phyloP scores from a whole-genome alignment of 1,139 yeast genomes.

The Geotrichum reessii region DNA sequence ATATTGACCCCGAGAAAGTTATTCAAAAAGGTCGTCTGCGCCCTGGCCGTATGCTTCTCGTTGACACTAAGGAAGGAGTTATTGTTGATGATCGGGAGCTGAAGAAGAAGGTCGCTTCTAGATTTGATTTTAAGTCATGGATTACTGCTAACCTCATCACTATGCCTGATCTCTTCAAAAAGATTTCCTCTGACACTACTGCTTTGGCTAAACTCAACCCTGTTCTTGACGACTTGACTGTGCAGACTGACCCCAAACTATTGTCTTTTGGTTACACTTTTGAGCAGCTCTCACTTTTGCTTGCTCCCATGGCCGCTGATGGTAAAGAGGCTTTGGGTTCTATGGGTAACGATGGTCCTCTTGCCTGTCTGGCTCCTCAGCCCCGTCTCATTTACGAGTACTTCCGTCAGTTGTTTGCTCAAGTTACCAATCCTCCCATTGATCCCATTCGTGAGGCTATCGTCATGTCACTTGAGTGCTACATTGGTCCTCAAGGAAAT shows the following conservation, averaged over 20 bases:
- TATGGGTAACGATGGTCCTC: constrained; percentile 98
- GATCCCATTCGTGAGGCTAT: constrained; percentile 96
- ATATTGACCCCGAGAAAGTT: constrained; percentile 75
- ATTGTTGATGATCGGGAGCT: constrained; percentile 90
- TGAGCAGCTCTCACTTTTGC: constrained; percentile 76
- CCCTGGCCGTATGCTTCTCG: constrained; percentile 94
- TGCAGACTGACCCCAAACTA: constrained; percentile 77
- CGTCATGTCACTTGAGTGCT: constrained; percentile 96
- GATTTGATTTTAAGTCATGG: constrained; percentile 94
- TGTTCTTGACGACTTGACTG: constrained; percentile 37
- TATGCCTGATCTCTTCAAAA: constrained; percentile 64
- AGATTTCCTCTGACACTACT: constrained; percentile 49
- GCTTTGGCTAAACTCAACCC: constrained; percentile 33
- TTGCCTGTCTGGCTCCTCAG: constrained; percentile 91
- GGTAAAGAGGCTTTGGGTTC: constrained; percentile 96
- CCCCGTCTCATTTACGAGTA: constrained; percentile 88
- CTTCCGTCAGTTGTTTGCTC: constrained; percentile 94
- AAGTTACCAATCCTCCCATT: constrained; percentile 97
- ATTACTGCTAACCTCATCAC: constrained; percentile 77
- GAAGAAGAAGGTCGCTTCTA: constrained; percentile 71
- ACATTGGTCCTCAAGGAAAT: constrained; percentile 96
- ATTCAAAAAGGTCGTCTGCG: constrained; percentile 88
- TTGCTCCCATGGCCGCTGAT: constrained; percentile 89
- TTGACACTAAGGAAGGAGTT: constrained; percentile 87
- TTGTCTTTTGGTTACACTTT: constrained; percentile 87